phyloP scores from a whole-genome alignment of 129 eudicot genomes.

The Flaveria trinervia region DNA sequence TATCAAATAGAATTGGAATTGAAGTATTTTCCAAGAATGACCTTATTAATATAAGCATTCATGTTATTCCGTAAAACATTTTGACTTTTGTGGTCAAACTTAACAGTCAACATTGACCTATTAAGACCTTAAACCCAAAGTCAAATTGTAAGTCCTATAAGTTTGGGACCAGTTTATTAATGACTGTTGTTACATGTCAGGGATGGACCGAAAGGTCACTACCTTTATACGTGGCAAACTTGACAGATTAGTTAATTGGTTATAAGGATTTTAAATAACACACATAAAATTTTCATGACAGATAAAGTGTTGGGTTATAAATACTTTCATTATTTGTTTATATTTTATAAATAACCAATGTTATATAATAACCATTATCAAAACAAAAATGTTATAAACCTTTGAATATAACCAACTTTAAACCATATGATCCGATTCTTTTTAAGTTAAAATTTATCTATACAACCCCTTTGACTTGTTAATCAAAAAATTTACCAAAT shows the following conservation, averaged over 20 bases:
- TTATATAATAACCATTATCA: not conserved
- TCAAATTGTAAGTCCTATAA: constrained; percentile 4
- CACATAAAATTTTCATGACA: not conserved
- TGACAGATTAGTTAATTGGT: not conserved
- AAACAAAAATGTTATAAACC: not conserved
- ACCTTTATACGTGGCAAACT: not conserved
- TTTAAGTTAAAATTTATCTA: not conserved
- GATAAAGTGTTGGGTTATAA: not conserved
- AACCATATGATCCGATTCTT: not conserved
- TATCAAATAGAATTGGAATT: not conserved
- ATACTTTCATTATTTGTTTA: not conserved
- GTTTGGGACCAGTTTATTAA: not conserved
- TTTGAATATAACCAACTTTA: not conserved
- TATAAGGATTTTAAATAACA: not conserved
- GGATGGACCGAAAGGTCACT: not conserved
- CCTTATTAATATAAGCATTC: not conserved
- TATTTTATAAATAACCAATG: not conserved
- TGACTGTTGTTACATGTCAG: not conserved
- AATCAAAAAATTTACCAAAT: not conserved
- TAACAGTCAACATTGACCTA: not conserved
- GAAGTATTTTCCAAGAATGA: constrained; percentile 17
- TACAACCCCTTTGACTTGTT: not conserved
- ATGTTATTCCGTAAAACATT: not conserved
- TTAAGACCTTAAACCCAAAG: not conserved
- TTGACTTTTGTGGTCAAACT: not conserved